Conservation (phyloP, 257 asterid species). For the Solanum corneliomulleri region DNA sequence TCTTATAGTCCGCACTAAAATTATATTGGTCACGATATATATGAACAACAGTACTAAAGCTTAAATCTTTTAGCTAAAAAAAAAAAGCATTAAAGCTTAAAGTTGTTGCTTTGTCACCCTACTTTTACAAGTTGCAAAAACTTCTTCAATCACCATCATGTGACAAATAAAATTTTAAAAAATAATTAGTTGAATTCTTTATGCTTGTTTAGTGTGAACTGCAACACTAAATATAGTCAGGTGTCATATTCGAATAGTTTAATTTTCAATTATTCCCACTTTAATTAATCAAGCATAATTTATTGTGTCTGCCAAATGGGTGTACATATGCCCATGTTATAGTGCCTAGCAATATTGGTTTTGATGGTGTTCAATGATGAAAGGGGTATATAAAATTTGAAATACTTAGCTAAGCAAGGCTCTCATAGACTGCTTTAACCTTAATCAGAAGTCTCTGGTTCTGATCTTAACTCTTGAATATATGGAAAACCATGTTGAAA, state of each 20-base stretch:
- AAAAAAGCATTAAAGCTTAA: neutral
- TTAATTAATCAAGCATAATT: neutral
- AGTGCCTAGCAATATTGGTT: conserved; percentile 4
- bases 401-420: neutral
- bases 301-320: conserved; percentile 26
- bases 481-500: neutral
- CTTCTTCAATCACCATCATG: neutral
- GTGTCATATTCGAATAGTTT: neutral
- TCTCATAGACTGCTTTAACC: neutral
- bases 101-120: conserved; percentile 6
- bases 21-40: neutral
- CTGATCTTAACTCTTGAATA: accelerated
- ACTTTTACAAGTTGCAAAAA: neutral
- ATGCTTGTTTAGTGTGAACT: neutral
- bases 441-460: no score
- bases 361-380: neutral
- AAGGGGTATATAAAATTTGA: neutral
- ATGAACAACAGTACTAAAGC: neutral
- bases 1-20: conserved; percentile 1
- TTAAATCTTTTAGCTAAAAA: neutral
- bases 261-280: neutral
- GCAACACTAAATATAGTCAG: neutral
- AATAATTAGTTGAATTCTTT: neutral
- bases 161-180: neutral
- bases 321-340: conserved; percentile 18